Conservation (phyloP, 805 yeast species). For the Metschnikowia chrysomelidarum region DNA sequence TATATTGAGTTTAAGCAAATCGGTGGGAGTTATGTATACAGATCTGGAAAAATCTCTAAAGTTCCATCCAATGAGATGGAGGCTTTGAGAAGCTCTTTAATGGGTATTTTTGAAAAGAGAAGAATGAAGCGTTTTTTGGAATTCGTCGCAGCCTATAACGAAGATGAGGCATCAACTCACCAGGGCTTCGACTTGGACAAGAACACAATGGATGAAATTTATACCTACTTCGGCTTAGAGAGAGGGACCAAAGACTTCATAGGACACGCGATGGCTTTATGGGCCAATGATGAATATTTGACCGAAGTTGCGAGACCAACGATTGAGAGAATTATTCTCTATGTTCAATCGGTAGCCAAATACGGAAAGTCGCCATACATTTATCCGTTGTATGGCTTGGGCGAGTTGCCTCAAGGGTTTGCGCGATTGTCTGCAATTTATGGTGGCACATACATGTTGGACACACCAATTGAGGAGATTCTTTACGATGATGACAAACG, state of each 20-base stretch:
- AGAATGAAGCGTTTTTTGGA: constrained; percentile 91
- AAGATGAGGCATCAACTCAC: constrained; percentile 75
- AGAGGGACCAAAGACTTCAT: constrained; percentile 92
- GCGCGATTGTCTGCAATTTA: constrained; percentile 95
- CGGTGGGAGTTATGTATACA: constrained; percentile 91
- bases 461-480: constrained; percentile 90
- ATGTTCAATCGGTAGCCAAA: constrained; percentile 87
- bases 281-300: constrained; percentile 87
- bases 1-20: constrained; percentile 96
- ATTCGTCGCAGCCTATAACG: constrained; percentile 78
- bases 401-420: constrained; percentile 98
- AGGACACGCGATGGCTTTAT: constrained; percentile 98
- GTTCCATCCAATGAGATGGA: constrained; percentile 92
- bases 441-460: constrained; percentile 98
- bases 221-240: constrained; percentile 85
- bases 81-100: constrained; percentile 85
- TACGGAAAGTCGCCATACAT: constrained; percentile 96
- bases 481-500: constrained; percentile 63
- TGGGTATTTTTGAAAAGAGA: constrained; percentile 96
- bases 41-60: constrained; percentile 87
- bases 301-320: constrained; percentile 90
- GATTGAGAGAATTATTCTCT: constrained; percentile 78
- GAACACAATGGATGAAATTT: constrained; percentile 89
- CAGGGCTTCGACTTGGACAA: constrained; percentile 82
- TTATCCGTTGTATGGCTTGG: constrained; percentile 94